Conservation (phyloP, 192 early-diverging fungal species). For the Linnemannia zychae region DNA sequence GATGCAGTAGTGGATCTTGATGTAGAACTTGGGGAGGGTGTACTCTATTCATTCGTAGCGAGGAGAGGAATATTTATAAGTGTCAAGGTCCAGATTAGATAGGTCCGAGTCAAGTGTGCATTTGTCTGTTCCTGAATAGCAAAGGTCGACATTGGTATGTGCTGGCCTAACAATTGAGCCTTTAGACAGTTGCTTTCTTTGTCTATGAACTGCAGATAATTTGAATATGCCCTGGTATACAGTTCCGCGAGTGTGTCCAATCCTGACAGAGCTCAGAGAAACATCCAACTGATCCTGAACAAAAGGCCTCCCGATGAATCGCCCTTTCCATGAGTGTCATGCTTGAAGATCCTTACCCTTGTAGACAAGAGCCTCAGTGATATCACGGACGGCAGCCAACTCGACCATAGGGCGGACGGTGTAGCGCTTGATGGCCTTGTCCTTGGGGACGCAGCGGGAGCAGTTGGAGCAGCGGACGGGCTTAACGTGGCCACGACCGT, state of each 20-base stretch:
- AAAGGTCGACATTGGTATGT: not conserved
- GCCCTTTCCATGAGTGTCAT: conserved; percentile 72
- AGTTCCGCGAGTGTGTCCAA: not conserved
- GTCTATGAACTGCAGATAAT: not conserved
- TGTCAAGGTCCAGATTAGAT: not conserved
- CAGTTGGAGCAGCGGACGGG: conserved; percentile 99
- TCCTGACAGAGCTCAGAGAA: not conserved
- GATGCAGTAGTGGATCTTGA: conserved; percentile 98
- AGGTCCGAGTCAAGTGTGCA: not conserved
- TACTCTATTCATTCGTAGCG: conserved; percentile 93
- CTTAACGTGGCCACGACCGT: conserved; percentile 98
- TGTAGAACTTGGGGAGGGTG: conserved; percentile 98
- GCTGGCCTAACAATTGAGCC: not conserved
- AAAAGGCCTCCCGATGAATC: not conserved
- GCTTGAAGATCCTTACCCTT: conserved; percentile 73
- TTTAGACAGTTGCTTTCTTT: no score
- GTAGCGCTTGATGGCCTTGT: conserved; percentile 99
- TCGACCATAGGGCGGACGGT: conserved; percentile 99
- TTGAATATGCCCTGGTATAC: no score
- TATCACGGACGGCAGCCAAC: conserved; percentile 96
- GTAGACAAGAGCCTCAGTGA: conserved; percentile 97
- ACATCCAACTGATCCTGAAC: not conserved
- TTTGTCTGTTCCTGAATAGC: not conserved
- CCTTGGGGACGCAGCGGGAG: conserved; percentile 86
- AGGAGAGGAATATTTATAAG: not conserved